Base-by-base conservation (phyloP, 2,329 filamentous ascomycete genomes). In the Teratosphaeria nubilosa region DNA sequence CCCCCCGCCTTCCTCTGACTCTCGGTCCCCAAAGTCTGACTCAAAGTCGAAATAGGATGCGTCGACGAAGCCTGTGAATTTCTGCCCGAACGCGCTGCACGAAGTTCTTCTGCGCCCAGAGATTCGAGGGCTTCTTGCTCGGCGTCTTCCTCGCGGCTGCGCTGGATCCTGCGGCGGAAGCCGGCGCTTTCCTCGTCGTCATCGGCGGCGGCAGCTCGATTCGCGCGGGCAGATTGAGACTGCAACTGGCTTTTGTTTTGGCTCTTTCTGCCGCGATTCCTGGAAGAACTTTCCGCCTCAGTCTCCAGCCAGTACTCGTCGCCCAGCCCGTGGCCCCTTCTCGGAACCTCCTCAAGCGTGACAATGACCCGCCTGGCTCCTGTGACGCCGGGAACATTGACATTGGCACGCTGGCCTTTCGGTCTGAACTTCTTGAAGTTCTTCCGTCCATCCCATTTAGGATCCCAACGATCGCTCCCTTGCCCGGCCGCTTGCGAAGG, bases 391-490 rank as follows among this genome's bases (percentile, higher is more conserved):
- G 14, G 1, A 11, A 16, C 41, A 48, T 48, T 48, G n/a, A 48
- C 41, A 11, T 10, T 10, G 13, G 48, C 24, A 16, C 62, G 61
- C 48, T 72, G 68, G 5, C 73, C 85, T 56, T 82, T 78, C 57
- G 78, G 79, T 24, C 80, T 79, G 69, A 99, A 99, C 66, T 84
- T 88, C 72, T 99, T 99, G 76, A 96, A 99, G 69, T 99, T 97
- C 73, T 90, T 92, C 51, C 92, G 82, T 0, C 92, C 94, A 69
- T 96, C 95, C 94, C 94, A 99, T 45, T 80, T 80, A 0, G 90
- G 85, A 64, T 96, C 83, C 53, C 27, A 27, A 48, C 89, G 80
- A 5, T 85, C 82, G 16, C 51, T 34, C 20, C 79, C 74, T 34
- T 72, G 72, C n/a, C 75, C 69, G 10, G 51, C 22, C 1, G 25